These are phyloP conservation scores for Rhynchospora pubera DNA, from an alignment of 176 grass and related monocot genomes.

Conservation along the genomic window DNA sequence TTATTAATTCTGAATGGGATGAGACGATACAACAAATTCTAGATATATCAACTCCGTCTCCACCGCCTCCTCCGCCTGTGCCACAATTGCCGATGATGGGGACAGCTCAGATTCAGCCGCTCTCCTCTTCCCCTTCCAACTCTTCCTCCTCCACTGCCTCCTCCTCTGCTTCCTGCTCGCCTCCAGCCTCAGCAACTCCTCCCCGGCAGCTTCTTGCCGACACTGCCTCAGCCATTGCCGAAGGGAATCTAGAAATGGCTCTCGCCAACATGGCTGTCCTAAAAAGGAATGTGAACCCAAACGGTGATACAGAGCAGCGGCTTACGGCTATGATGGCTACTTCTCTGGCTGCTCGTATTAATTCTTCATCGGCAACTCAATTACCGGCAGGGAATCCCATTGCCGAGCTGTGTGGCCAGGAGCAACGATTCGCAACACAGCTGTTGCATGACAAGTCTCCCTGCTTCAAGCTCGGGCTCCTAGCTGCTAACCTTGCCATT, in stretches of 20 bases:
- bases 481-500: slow-evolving; percentile 65
- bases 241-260: slow-evolving; percentile 53
- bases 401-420: slow-evolving; percentile 37
- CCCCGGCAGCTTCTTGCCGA: slow-evolving; percentile 60
- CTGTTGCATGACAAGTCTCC: slow-evolving; percentile 55
- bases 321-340: slow-evolving; percentile 64
- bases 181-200: slow-evolving; percentile 31
- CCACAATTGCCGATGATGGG: slow-evolving; percentile 7
- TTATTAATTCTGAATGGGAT: slow-evolving; percentile 69
- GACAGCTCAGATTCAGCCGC: slow-evolving; percentile 21
- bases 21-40: slow-evolving; percentile 52
- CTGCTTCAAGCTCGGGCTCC: slow-evolving; percentile 67
- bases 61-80: slow-evolving; percentile 1
- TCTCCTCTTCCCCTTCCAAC: slow-evolving; percentile 45
- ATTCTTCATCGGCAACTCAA: not conserved
- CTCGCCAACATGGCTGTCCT: slow-evolving; percentile 32
- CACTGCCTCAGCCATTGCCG: slow-evolving; percentile 47
- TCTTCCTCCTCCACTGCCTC: slow-evolving; percentile 76
- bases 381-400: slow-evolving; percentile 16
- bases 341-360: slow-evolving; percentile 51
- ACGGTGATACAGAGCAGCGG: slow-evolving; percentile 65
- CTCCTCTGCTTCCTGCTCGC: slow-evolving; percentile 70
- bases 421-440: slow-evolving; percentile 43
- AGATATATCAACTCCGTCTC: slow-evolving; percentile 32
- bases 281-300: slow-evolving; percentile 31